Evolutionary conservation across 805 yeast species (phyloP).

Genomic region (Candida yuanshanica): DNA sequence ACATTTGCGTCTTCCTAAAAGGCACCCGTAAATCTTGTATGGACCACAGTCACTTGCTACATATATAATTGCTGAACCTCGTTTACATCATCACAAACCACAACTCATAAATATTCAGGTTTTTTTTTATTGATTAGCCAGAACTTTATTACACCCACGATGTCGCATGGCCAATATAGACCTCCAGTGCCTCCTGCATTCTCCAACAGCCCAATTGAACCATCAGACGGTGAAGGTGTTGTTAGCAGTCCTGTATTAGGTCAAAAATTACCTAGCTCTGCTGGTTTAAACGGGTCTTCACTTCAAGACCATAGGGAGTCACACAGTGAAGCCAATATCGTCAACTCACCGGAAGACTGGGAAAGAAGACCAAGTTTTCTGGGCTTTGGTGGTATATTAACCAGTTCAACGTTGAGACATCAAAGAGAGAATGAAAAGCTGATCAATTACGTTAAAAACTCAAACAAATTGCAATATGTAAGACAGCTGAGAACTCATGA

Average conservation of each 20-base stretch:
- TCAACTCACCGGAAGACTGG: neutral
- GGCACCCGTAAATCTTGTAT: no score
- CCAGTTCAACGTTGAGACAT: conserved; percentile 16
- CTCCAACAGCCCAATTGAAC: neutral
- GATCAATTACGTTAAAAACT: conserved; percentile 15
- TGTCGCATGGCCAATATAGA: neutral
- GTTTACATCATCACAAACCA: no score
- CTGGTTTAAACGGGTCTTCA: neutral
- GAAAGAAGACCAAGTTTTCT: conserved; percentile 17
- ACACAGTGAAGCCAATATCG: no score
- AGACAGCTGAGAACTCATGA: conserved; percentile 41
- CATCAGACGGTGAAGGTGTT: neutral
- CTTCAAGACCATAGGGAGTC: neutral
- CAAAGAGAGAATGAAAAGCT: conserved; percentile 18
- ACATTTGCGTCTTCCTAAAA: no score
- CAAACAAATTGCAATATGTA: conserved; percentile 9
- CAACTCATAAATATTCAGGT: no score
- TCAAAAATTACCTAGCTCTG: neutral
- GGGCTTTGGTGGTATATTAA: conserved; percentile 13
- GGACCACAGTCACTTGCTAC: no score
- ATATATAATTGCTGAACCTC: no score
- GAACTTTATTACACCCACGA: no score
- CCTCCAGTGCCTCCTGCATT: neutral
- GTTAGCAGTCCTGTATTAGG: neutral
- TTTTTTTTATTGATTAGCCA: no score